Base-by-base conservation (phyloP, 2,329 filamentous ascomycete genomes). In the Elsinoe fawcettii region DNA sequence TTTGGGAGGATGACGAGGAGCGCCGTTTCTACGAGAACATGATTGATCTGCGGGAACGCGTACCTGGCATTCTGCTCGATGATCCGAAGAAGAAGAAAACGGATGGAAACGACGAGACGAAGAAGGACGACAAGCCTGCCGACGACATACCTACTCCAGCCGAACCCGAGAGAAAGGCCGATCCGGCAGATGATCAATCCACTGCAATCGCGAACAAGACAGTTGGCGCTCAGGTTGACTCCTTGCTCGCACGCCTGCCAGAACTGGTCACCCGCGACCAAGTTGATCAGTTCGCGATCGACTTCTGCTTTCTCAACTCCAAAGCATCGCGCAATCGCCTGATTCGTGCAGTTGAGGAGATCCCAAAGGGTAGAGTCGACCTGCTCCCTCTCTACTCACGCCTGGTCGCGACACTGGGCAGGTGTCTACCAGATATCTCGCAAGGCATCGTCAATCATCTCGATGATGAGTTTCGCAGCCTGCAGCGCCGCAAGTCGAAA, bases 1-100 rank as follows among this genome's bases (percentile, higher is more conserved):
- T 99, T 61, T 99, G 93, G 93, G 91, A 96, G 74, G 93, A 99
- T 65, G 93, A 99, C 67, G 93, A 99, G 56, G 92, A 99, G 72
- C 85, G 93, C 59, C 88, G 93, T 60, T 99, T 99, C 70, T 99
- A 99, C 73, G 93, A 99, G 75, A 97, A 96, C 62, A 73, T 99
- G 9, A 87, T 95, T 11, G 93, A 99, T 68, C 76, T 99, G 14
- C 96, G 95, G 68, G 93, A 95, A 64, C 95, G 96, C 65, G 93
- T 99, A 2, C 95, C 93, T 0, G 87, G 87, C 1, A 95, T 99
- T 64, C 77, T 99, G 7, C 81, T 99, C 1, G 93, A 99, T 67
- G 93, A 97, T 64, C 84, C 83, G 55, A 96, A 95, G 73, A 97
- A 96, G 76, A 96, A 95, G 74, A 96, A 95, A 69, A 51, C 76